phyloP scores from a whole-genome alignment of 441 rosid species.

The Pelargonium fulgidum region DNA sequence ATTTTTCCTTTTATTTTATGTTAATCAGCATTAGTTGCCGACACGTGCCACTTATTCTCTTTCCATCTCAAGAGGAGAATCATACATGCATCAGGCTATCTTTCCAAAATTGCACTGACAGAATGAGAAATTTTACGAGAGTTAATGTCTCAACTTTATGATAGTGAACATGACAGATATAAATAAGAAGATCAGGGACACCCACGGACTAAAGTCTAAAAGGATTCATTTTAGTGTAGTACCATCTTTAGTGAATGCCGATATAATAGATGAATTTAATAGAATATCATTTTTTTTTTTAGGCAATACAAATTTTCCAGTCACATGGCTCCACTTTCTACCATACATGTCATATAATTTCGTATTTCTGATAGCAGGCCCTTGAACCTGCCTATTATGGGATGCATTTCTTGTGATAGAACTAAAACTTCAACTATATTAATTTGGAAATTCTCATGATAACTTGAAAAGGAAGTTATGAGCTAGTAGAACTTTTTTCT shows the following conservation, averaged over 20 bases:
- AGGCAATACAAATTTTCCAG: background rate
- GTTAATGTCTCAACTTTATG: background rate
- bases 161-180: background rate
- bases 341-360: background rate
- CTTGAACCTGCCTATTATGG: background rate
- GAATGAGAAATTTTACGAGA: background rate
- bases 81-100: too few species aligned
- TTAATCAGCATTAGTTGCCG: too few species aligned
- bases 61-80: too few species aligned
- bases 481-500: background rate
- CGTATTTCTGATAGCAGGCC: background rate
- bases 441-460: background rate
- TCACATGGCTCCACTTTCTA: background rate
- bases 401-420: background rate
- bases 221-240: background rate
- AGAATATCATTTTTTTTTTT: background rate
- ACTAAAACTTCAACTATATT: background rate
- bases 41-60: too few species aligned
- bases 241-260: background rate
- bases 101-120: background rate
- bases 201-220: background rate
- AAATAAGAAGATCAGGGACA: background rate
- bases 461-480: background rate
- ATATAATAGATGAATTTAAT: background rate
- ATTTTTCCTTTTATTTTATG: too few species aligned